These are phyloP conservation scores for Mycena maculata DNA, from an alignment of 768 basidiomycete genomes.

Conservation along the genomic window DNA sequence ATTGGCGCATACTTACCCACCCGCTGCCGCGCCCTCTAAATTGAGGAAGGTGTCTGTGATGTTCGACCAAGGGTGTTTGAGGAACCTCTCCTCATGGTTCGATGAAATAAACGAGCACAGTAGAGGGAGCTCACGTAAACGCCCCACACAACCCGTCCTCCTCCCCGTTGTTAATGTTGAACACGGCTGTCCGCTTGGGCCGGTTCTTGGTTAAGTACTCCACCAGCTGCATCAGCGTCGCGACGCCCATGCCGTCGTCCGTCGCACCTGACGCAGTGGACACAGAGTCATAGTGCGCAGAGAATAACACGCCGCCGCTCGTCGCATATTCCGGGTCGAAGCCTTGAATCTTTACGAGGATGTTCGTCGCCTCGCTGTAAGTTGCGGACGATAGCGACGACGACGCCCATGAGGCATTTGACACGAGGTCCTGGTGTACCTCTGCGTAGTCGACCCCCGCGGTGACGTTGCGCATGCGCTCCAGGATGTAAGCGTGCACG, in stretches of 20 bases:
- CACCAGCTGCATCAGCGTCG: constrained; percentile 73
- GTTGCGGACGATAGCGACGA: constrained; percentile 33
- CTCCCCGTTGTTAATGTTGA: constrained; percentile 90
- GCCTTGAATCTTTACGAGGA: constrained; percentile 73
- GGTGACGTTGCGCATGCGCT: constrained; percentile 62
- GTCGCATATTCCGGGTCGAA: constrained; percentile 48
- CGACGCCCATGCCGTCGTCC: constrained; percentile 82
- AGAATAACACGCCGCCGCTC: constrained; percentile 70
- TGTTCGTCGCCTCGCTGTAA: constrained; percentile 77
- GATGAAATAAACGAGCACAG: neutral
- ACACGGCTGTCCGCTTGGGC: constrained; percentile 72
- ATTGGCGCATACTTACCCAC: constrained; percentile 65
- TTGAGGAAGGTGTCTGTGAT: constrained; percentile 78
- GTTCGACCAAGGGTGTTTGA: constrained; percentile 81
- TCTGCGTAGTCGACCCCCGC: constrained; percentile 56
- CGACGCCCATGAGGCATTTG: constrained; percentile 58
- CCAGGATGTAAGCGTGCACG: constrained; percentile 69
- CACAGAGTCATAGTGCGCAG: constrained; percentile 87
- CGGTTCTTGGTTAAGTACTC: constrained; percentile 62
- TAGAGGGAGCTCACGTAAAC: constrained; percentile 58
- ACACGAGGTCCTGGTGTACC: constrained; percentile 60
- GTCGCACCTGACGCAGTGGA: constrained; percentile 81
- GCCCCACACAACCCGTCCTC: constrained; percentile 83
- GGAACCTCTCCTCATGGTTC: constrained; percentile 56
- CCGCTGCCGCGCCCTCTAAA: constrained; percentile 83